Percentiles rank a stretch among this genome's conserved stretches.
Evolutionary conservation across 2,329 filamentous ascomycete genomes (phyloP).

Genomic region (Aphanoascus verrucosus): DNA sequence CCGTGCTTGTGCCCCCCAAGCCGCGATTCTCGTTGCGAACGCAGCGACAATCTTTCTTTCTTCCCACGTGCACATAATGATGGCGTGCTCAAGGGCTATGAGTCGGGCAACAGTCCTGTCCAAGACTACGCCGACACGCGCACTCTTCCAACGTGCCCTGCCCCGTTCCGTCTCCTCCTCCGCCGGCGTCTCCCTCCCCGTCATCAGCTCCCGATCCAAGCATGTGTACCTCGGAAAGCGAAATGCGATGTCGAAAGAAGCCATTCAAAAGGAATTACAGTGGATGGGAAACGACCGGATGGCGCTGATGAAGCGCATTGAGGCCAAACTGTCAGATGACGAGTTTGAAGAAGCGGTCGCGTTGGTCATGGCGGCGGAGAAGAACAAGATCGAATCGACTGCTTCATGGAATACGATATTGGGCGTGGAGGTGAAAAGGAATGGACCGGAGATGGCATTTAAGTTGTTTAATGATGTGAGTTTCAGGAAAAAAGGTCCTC

Average conservation of each 20-base stretch:
- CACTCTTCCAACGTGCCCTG: not conserved
- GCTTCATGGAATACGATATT: conserved; percentile 88
- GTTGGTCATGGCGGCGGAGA: conserved; percentile 56
- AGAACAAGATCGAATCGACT: conserved; percentile 50
- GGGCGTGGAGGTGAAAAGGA: conserved; percentile 54
- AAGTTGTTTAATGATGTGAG: conserved; percentile 80
- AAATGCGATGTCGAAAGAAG: conserved; percentile 15
- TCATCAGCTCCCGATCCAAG: not conserved
- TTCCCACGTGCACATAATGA: not conserved
- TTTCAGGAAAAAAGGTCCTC: not conserved
- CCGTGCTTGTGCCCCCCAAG: too few species aligned
- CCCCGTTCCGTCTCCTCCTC: not conserved
- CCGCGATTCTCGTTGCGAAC: too few species aligned
- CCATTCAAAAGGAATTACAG: conserved; percentile 47
- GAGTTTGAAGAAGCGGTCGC: conserved; percentile 56
- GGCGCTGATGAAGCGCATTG: conserved; percentile 59
- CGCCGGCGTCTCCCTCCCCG: not conserved
- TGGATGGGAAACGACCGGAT: conserved; percentile 56
- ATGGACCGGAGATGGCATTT: conserved; percentile 53
- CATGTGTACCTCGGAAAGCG: not conserved
- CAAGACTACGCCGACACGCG: not conserved
- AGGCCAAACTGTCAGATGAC: conserved; percentile 47
- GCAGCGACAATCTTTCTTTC: too few species aligned
- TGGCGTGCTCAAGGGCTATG: not conserved
- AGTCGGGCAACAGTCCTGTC: not conserved